Evolutionary conservation across 139 green algal genomes (phyloP), one percentile per base, ranked within the genome.

Genomic region (Dunaliella primolecta): DNA sequence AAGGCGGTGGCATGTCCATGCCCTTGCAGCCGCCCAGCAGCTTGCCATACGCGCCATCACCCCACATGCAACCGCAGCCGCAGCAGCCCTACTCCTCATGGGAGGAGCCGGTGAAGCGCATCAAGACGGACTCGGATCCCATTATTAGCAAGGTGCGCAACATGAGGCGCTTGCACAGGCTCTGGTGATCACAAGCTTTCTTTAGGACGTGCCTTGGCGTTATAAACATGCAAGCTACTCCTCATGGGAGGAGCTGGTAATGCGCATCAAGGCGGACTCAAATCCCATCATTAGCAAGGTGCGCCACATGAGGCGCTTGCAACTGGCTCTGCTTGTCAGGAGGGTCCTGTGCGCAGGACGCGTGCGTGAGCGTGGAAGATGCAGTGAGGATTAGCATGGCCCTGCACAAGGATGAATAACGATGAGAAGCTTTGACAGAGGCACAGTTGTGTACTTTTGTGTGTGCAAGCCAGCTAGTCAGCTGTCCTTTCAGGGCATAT

Each of bases 1-100:
- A 64, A 15, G 46, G 46, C 15, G 46, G 75, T 2, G 75, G 75
- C 75, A 80, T 80, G 75, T n/a, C n/a, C n/a, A 36, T 80, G 75
- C 75, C 46, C 7, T 15, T 64, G 46, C 46, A 64, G 46, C 46
- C 46, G 46, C 46, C 46, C 7, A 15, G 46, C 15, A 15, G 46
- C 46, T 25, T 64, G 46, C 46, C 46, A 15, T 64, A 64, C 46
- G 46, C 7, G 7, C 46, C 46, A 7, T 15, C 46, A 15, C 46
- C 46, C 7, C 46, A 7, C 7, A 7, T 64, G 46, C 46, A 64
- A 15, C 46, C 46, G 46, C 46, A 64, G 46, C 46, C 46, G 46
- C 7, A 7, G 46, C 46, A 64, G 46, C 46, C 46, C 7, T 15
- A 7, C 7, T 64, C 46, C 7, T 64, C 46, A 15, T 64, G 46